Evolutionary conservation across 2,329 filamentous ascomycete species (phyloP).

Genomic region (Pseudogymnoascus sp.): DNA sequence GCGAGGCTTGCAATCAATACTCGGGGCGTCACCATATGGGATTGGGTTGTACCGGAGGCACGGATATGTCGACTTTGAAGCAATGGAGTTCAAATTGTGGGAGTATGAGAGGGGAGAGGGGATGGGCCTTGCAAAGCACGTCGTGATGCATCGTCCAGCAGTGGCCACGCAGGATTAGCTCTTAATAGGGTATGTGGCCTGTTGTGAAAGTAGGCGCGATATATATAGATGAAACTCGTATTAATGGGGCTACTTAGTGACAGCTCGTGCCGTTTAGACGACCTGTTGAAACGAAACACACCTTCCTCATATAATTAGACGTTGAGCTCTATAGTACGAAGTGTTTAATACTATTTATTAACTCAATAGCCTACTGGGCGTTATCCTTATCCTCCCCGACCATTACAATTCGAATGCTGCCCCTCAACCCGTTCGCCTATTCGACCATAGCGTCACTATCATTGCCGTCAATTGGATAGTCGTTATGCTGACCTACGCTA

Average conservation of each 20-base stretch:
- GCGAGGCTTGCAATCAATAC: conserved; percentile 17
- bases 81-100: conserved; percentile 18
- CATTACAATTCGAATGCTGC: no score
- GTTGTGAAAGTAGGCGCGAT: not conserved
- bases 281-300: not conserved
- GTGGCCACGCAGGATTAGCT: not conserved
- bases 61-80: conserved; percentile 19
- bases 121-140: conserved; percentile 14
- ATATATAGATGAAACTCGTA: not conserved
- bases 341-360: no score
- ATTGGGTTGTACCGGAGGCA: conserved; percentile 19
- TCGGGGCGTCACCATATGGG: conserved; percentile 21
- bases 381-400: no score
- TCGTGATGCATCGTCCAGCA: conserved; percentile 19
- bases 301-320: no score
- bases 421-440: no score
- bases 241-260: not conserved
- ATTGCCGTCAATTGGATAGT: no score
- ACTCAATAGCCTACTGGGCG: no score
- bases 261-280: not conserved
- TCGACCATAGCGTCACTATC: no score
- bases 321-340: no score
- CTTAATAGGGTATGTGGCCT: not conserved
- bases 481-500: no score
- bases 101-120: conserved; percentile 23